Base-by-base conservation (phyloP, 345 rosid species). In the Acer negundo region DNA sequence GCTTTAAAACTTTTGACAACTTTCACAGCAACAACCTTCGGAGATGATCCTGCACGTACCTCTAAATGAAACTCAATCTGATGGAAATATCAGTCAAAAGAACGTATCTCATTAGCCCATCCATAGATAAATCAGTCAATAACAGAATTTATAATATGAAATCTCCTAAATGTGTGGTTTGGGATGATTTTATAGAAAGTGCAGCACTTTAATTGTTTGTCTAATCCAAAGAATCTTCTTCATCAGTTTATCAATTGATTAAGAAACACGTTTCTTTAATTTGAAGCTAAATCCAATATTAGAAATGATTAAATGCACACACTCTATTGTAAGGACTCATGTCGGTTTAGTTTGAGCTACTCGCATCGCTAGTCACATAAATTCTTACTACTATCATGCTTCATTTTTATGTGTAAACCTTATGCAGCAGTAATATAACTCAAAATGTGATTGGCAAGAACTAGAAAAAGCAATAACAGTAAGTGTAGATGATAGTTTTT, bases 61-160 rank as follows among this genome's bases (percentile, higher is more conserved):
- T 88, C 86, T 61, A 86, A 24, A 5, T 23, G 72, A 81, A 87
- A 84, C 55, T 82, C 67, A 35, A 90, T 81, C 90, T 90, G 86
- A 53, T 31, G 72, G 10, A 59, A 74, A 73, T 70, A 61, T 65
- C 76, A 56, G 46, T 35, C 46, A 73, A 13, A 49, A 69, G 69
- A 24, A 35, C 8, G 10, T 19, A 44, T 73, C 55, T 8, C 16
- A 53, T 28, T 31, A 74, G 64, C 17, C 40, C 49, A 44, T 19
- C 12, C 40, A 12, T 10, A 35, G 9, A 20, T 46, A 64, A 4
- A 16, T 16, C 1, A 51, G n/a, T 13, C 17, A 12, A 49, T 12
- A 49, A 12, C 53, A 49, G 16, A 49, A 49, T 15, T 11, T 56
- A 56, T 56, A 17, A 56, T 19, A 56, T 19, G 10, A 1, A 9